Conservation (phyloP, 768 basidiomycete genomes). For the Gelatoporia subvermispora region DNA sequence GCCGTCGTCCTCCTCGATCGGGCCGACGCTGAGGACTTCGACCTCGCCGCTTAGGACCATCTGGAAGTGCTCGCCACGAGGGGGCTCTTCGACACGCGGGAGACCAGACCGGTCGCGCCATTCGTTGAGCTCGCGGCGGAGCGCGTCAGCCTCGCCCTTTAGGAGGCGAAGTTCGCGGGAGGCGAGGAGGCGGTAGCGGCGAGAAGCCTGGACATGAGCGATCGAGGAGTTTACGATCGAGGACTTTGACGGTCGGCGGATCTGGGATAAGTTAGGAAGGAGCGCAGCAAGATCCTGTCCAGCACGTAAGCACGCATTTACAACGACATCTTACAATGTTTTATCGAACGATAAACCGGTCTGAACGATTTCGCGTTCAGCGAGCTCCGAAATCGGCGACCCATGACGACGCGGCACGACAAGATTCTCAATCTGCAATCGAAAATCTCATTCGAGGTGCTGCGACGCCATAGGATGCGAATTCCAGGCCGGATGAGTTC, state of each 20-base stretch:
- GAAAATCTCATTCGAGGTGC: too few relatives aligned
- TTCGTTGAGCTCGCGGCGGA: slow-evolving; percentile 88
- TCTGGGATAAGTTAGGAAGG: slow-evolving; percentile 85
- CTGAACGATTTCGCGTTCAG: too few relatives aligned
- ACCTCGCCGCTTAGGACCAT: slow-evolving; percentile 69
- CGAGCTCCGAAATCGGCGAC: too few relatives aligned
- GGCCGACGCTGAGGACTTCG: slow-evolving; percentile 49
- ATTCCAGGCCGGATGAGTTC: too few relatives aligned
- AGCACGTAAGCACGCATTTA: slow-evolving; percentile 5
- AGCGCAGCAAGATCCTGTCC: slow-evolving; percentile 85
- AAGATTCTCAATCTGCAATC: too few relatives aligned
- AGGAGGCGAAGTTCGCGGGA: slow-evolving; percentile 76
- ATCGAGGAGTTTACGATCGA: slow-evolving; percentile 96
- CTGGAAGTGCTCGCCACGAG: slow-evolving; percentile 65
- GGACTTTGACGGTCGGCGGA: slow-evolving; percentile 92
- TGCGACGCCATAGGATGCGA: too few relatives aligned
- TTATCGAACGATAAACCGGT: too few relatives aligned
- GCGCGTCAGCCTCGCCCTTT: slow-evolving; percentile 78
- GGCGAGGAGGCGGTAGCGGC: slow-evolving; percentile 76
- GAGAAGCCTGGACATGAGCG: slow-evolving; percentile 78
- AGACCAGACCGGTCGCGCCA: slow-evolving; percentile 80
- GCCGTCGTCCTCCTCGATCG: slow-evolving; percentile 53
- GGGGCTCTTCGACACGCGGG: slow-evolving; percentile 67
- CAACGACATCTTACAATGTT: too few relatives aligned
- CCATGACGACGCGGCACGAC: too few relatives aligned